These are phyloP conservation scores for Chaetomidium leptoderma DNA, from an alignment of 495 filamentous ascomycete genomes.

Conservation along the genomic window DNA sequence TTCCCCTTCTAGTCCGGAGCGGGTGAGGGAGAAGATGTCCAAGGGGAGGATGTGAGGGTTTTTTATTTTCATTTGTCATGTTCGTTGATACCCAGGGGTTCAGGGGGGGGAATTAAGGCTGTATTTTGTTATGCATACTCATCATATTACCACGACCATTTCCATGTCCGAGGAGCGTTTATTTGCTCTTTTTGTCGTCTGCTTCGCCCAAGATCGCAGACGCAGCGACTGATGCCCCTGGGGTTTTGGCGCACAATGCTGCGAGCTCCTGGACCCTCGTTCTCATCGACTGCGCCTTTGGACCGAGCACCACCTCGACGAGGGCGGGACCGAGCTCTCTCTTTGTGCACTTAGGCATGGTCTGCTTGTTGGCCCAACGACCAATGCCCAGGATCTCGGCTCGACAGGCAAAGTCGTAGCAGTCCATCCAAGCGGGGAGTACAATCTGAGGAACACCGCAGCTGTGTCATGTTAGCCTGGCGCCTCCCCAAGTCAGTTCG, in stretches of 20 bases:
- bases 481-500: too few relatives aligned
- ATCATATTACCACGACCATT: too few relatives aligned
- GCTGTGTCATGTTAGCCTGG: slow-evolving; percentile 22
- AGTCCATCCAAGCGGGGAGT: slow-evolving; percentile 50
- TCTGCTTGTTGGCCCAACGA: slow-evolving; percentile 37
- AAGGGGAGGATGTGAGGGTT: too few relatives aligned
- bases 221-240: not conserved
- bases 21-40: too few relatives aligned
- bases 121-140: too few relatives aligned
- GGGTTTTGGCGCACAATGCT: not conserved
- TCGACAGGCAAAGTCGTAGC: slow-evolving; percentile 48
- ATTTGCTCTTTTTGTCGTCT: not conserved
- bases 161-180: not conserved
- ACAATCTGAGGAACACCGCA: slow-evolving; percentile 47
- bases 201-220: not conserved
- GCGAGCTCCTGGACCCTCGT: not conserved
- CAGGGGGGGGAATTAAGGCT: too few relatives aligned
- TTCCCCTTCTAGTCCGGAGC: not conserved
- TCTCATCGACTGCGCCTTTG: not conserved
- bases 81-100: too few relatives aligned
- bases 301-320: slow-evolving; percentile 5
- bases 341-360: slow-evolving; percentile 4
- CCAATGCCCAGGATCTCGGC: slow-evolving; percentile 49
- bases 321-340: slow-evolving; percentile 8
- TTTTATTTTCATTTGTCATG: too few relatives aligned